Evolutionary conservation across 1,284 basidiomycete genomes (phyloP).

Genomic region (Sanguinoderma infundibulare): DNA sequence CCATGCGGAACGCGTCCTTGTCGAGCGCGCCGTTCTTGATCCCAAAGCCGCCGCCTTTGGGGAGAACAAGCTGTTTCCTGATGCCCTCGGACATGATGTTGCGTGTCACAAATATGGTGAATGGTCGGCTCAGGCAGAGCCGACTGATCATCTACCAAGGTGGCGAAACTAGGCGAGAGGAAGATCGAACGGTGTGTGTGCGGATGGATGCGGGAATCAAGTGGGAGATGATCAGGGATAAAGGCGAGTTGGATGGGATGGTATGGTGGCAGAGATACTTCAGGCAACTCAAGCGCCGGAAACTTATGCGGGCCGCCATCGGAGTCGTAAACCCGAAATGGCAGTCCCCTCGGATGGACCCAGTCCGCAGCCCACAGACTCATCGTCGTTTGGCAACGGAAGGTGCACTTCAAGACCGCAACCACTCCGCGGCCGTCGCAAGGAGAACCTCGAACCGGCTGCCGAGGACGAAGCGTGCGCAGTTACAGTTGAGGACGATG

Average conservation of each 20-base stretch:
- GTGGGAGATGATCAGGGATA: background rate
- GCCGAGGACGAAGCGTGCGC: background rate
- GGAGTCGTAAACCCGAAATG: no score
- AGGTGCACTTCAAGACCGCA: background rate
- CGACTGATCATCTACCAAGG: constrained; percentile 25
- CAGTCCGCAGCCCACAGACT: no score
- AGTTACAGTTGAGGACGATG: background rate
- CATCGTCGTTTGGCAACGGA: no score
- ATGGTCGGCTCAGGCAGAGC: constrained; percentile 12
- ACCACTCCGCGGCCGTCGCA: no score
- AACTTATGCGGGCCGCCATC: no score
- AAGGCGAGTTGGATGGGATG: background rate
- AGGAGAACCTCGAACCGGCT: background rate
- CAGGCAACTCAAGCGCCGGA: background rate
- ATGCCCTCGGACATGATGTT: constrained; percentile 31
- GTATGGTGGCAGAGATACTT: background rate
- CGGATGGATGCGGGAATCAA: background rate
- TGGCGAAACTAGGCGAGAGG: background rate
- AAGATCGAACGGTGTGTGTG: background rate
- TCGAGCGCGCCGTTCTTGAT: constrained; percentile 55
- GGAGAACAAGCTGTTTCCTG: constrained; percentile 47
- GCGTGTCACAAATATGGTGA: constrained; percentile 13
- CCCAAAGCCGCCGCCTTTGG: constrained; percentile 55
- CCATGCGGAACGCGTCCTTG: constrained; percentile 64
- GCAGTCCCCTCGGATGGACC: no score